phyloP scores from a whole-genome alignment of 2,329 filamentous ascomycete genomes.

The Fusarium duplospermum region DNA sequence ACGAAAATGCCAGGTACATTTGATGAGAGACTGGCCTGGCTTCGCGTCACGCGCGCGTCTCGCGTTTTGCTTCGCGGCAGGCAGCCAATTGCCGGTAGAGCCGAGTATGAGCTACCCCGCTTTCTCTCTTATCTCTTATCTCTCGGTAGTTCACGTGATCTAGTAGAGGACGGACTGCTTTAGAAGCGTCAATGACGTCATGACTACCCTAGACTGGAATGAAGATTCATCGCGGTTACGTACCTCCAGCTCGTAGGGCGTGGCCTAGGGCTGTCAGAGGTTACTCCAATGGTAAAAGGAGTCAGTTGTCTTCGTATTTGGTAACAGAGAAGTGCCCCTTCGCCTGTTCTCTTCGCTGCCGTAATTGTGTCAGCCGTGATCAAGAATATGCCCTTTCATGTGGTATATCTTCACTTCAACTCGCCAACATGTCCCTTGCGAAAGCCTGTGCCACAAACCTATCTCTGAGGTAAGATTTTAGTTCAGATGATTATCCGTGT shows the following conservation, averaged over 20 bases:
- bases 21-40: neutral
- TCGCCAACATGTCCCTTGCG: neutral
- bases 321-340: neutral
- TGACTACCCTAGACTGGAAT: neutral
- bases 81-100: neutral
- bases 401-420: too few species aligned
- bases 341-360: neutral
- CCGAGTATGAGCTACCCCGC: neutral
- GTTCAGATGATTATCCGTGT: neutral
- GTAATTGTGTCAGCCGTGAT: neutral
- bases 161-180: neutral
- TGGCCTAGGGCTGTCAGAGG: neutral
- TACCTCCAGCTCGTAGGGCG: neutral
- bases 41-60: neutral
- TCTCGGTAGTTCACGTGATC: neutral
- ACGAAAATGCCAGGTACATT: too few species aligned
- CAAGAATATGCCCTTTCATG: neutral
- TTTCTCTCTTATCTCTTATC: too few species aligned
- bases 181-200: neutral
- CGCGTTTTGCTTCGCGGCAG: neutral
- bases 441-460: neutral
- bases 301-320: neutral
- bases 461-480: constrained; percentile 6
- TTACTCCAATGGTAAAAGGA: fast-evolving
- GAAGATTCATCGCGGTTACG: neutral